Base-by-base conservation (phyloP, 2,329 filamentous ascomycete genomes). In the Fusarium sacchari region DNA sequence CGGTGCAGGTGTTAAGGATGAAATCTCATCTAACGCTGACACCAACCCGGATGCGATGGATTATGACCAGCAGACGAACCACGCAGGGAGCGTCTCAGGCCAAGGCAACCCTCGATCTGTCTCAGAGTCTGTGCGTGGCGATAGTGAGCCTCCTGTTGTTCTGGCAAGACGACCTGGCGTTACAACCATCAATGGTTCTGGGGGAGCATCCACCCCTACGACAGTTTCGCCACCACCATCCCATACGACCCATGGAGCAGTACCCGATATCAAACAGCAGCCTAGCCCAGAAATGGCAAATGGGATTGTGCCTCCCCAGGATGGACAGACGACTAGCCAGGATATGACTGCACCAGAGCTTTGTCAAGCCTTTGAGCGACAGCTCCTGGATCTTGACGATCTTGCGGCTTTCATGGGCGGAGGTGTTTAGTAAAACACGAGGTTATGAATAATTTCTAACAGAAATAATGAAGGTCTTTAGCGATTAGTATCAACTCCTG, bases 321-420 rank as follows among this genome's bases (percentile, higher is more conserved):
- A 83, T 52, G 79, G 77, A 7, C 80, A 82, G 70, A 76, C 79
- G 1, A 81, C 82, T 18, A 82, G 80, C 39, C 82, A 83, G 59
- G 88, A 90, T 69, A 90, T 90, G 87, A 90, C 88, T 6, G 86
- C 88, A 0, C 84, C 86, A 10, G 88, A 90, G 77, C 82, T 90
- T 22, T 90, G 89, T 76, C 81, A 83, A 20, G 88, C 88, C 0
- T 90, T 90, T 74, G 89, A 90, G 81, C 83, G 88, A 37, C 88
- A 90, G 79, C 83, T 90, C 3, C 82, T 90, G 17, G 88, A 90
- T 77, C 82, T 90, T 12, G 88, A 90, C 69, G 88, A 90, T 75
- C 84, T 90, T 17, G 88, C 88, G 37, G 88, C 88, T 6, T 90
- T 90, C 60, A 90, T 90, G 88, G 88, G 88, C 26, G 88, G 88